Evolutionary conservation across 1,139 yeast genomes (phyloP), one percentile per base, ranked within the genome.

Genomic region (Casaregolazyma suthepensis): DNA sequence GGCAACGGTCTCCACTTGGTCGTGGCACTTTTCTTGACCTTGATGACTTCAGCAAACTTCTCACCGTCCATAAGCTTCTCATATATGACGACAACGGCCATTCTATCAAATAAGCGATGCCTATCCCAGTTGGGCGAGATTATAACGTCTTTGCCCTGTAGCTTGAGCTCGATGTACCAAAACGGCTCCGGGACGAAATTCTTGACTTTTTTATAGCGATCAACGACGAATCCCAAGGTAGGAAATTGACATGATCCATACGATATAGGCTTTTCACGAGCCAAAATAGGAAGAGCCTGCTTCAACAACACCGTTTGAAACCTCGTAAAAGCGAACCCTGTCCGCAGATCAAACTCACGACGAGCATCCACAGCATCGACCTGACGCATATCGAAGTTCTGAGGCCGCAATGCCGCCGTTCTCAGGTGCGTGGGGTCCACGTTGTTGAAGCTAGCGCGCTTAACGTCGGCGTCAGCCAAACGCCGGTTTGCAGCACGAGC

Each of bases 171-270:
- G 2, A 94, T 72, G 60, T 71, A 75, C 98, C 98, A 94, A 65
- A 88, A 91, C 19, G 78, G 78, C 65, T 94, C 98, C 0, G 88
- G 79, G 3, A 77, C 72, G 66, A 93, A 93, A 57, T 75, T 74
- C 64, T 81, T 78, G 23, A 87, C 88, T 53, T 96, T 74, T 57
- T 82, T 82, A 66, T 84, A 90, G 56, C 99, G 73, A 66, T 94
- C 99, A n/a, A 93, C 98, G 0, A 94, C 91, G 70, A 94, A 94
- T 1, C 99, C 98, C 52, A 94, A 73, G 0, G 99, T 93, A 1
- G 99, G 99, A 62, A 93, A 93, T 66, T 94, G 99, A 66, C 99
- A 94, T 0, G 96, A 82, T 0, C 99, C 98, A 66, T 90, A 91
- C 0, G 96, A 88, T 0, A 84, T 73, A 0, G 76, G 68, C 59